Conservation (phyloP, 352 stramenopile genomes). For the Halophytophthora polymorphica region DNA sequence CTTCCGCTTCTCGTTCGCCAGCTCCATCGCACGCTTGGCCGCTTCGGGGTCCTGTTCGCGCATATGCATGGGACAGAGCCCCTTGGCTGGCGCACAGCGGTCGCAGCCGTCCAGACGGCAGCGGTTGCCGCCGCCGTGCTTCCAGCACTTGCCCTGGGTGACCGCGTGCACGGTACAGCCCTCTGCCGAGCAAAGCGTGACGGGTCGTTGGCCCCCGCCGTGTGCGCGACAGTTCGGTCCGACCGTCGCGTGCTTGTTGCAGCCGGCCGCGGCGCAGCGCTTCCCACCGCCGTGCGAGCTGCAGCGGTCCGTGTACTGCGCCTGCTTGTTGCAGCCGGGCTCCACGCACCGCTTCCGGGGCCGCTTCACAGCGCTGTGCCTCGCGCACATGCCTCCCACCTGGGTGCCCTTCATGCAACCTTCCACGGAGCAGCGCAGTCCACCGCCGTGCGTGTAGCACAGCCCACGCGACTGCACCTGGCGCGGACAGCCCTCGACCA, state of each 20-base stretch:
- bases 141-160: conserved; percentile 19
- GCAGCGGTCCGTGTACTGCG: conserved; percentile 27
- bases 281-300: conserved; percentile 27
- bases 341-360: conserved; percentile 22
- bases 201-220: conserved; percentile 33
- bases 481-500: conserved; percentile 16
- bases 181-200: conserved; percentile 32
- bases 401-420: conserved; percentile 14
- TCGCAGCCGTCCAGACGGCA: conserved; percentile 34
- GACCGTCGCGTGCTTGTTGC: conserved; percentile 32
- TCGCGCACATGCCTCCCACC: not conserved
- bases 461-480: conserved; percentile 26
- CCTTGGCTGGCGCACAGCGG: conserved; percentile 40
- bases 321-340: conserved; percentile 29
- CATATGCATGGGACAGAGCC: conserved; percentile 16
- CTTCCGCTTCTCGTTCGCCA: conserved; percentile 50
- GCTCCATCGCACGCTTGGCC: conserved; percentile 25
- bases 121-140: conserved; percentile 20
- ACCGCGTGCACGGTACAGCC: conserved; percentile 30
- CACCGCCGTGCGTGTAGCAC: conserved; percentile 23
- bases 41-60: conserved; percentile 43
- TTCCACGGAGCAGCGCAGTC: conserved; percentile 19
- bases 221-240: conserved; percentile 39
- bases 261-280: conserved; percentile 30
- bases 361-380: not conserved